Base-by-base conservation (phyloP, 371 early-diverging fungal genomes). In the Mortierella polycephala region DNA sequence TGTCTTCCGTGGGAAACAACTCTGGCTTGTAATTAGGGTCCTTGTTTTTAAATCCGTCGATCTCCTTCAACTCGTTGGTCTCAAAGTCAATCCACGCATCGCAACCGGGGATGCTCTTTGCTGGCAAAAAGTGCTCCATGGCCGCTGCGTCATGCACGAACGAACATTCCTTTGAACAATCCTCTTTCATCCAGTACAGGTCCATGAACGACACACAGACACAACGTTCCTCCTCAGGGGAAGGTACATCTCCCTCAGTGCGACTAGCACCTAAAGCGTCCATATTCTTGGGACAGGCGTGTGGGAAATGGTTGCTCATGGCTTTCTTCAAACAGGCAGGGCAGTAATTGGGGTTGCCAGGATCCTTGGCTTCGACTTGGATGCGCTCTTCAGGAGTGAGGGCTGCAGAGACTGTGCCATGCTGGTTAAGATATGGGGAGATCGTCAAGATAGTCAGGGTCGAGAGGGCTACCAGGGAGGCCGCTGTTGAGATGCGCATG, bases 291-390 rank as follows among this genome's bases (percentile, higher is more conserved):
- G 72, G 59, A 23, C 79, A 77, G 50, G 79, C 79, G 30, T 72
- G 73, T 1, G 79, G 79, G 57, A 72, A 77, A n/a, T 77, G 79
- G 57, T 77, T 77, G 45, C 30, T 9, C 59, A 77, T 61, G 30
- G 79, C 79, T 51, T 77, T 77, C 20, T 41, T 46, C 41, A 77
- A 62, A 50, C 79, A 77, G 18, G 66, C 60, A 0, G 79, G 68
- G 50, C 79, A 77, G 55, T 72, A 77, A 62, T 77, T 77, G 53
- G 73, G 68, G 52, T 77, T 71, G 13, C 23, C 42, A 5, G 72
- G 66, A 20, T 72, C 65, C 49, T 54, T 64, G 54, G 64, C 57
- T 51, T 75, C 75, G 50, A 65, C 67, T 10, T 57, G 51, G 14
- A 62, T 23, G 5, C 75, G 61, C 23, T 75, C 75, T 55, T 70